Evolutionary conservation across 805 yeast species (phyloP), one percentile per base, ranked within the genome.

Genomic region (Sugiyamaella chiloensis): DNA sequence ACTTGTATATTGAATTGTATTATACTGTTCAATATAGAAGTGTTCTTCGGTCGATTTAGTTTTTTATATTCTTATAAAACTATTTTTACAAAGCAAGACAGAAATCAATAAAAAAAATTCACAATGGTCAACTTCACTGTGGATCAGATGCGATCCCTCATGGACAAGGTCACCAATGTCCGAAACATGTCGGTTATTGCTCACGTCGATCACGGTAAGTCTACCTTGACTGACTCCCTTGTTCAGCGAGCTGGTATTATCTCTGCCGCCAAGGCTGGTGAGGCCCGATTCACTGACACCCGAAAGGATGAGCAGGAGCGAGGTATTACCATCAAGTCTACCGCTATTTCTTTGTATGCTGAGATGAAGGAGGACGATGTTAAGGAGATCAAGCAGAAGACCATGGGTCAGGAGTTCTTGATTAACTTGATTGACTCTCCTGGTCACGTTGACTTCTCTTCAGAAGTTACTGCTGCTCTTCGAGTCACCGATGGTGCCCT

Each of bases 121-220:
- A 60, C 52, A 53, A 61, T 61, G 65, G 65, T 59, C 40, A 46
- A 39, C 40, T 43, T 43, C 46, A 43, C 46, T 43, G 46, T 43
- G 24, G 46, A 43, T 35, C 97, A 93, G 80, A 91, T 93, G 85
- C 95, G 99, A 80, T 89, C 77, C 71, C 84, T 91, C 78, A 91
- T 91, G 99, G 98, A 93, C 95, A 85, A 85, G 79, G 96, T 90
- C 81, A 85, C 97, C 77, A 91, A 91, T 74, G 97, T 93, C 71
- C 96, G 99, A 83, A 93, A 93, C 95, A 93, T 91, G 95, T 91
- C 98, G 77, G 99, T 91, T 76, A 93, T 93, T 85, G 99, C 99
- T 70, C 99, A 91, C 81, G 98, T 91, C 86, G 99, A 91, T 83
- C 99, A 93, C 83, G 99, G 99, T 80, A 91, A 91, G 78, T 90